A percentile compares a stretch with the other conserved stretches of the same genome.
These are phyloP conservation scores for Primulina eburnea DNA, from an alignment of 257 asterid genomes.

Conservation along the genomic window DNA sequence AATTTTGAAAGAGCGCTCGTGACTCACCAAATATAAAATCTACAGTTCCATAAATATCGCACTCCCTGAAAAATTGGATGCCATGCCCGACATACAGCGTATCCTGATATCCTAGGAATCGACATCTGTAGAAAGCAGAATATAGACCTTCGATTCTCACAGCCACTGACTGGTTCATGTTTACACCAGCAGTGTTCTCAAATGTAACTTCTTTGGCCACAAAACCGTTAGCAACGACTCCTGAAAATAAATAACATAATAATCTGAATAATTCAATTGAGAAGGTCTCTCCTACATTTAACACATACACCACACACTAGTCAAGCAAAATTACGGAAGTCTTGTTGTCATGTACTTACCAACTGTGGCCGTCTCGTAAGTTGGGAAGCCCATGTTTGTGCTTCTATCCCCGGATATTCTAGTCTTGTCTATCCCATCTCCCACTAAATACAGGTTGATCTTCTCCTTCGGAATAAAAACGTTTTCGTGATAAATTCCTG, in stretches of 20 bases:
- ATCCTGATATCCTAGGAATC: background rate
- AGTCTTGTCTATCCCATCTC: slow-evolving; percentile 17
- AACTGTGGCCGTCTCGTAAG: background rate
- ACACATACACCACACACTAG: background rate
- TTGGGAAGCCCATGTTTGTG: background rate
- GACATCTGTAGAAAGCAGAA: background rate
- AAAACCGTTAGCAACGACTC: background rate
- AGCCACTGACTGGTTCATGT: background rate
- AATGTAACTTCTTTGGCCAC: background rate
- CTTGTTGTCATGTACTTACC: background rate
- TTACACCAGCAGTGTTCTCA: background rate
- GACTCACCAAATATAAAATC: background rate
- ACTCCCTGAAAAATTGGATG: background rate
- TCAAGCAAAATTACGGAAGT: too few relatives aligned
- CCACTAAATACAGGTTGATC: slow-evolving; percentile 9
- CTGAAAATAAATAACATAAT: too few relatives aligned
- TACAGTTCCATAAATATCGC: background rate
- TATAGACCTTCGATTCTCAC: background rate
- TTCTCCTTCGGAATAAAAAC: background rate
- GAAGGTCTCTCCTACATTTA: background rate
- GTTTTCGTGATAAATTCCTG: background rate
- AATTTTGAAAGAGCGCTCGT: background rate
- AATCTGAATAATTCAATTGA: background rate
- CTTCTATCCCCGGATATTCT: slow-evolving; percentile 3
- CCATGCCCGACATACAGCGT: background rate